These are phyloP conservation scores for Chrysopogon serrulatus DNA, from an alignment of 176 grass and related monocot species.

Conservation along the genomic window DNA sequence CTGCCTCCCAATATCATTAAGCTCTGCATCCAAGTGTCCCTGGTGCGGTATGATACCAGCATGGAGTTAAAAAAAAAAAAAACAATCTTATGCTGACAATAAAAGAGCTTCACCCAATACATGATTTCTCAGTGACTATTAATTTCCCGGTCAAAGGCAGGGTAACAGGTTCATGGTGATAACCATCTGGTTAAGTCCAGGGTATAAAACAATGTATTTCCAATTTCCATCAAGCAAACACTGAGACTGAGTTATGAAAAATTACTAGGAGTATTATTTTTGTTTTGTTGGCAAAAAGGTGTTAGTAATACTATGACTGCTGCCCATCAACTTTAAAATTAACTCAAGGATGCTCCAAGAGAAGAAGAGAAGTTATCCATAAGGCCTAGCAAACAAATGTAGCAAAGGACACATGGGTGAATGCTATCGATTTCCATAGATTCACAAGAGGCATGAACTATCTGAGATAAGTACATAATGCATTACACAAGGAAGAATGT, in stretches of 20 bases:
- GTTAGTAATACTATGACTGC: neutral
- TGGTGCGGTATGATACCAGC: conserved; percentile 22
- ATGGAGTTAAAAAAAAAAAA: neutral
- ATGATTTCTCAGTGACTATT: neutral
- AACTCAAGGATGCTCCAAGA: neutral
- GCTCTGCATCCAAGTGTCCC: conserved; percentile 73
- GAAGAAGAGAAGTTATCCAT: neutral
- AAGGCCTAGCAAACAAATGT: neutral
- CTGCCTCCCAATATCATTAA: conserved; percentile 81
- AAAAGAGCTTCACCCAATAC: neutral
- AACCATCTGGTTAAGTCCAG: neutral
- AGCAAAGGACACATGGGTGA: neutral
- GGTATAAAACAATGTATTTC: neutral
- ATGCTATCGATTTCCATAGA: neutral
- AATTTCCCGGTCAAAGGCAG: neutral
- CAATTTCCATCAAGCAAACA: neutral
- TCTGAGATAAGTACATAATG: neutral
- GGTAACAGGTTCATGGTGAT: neutral
- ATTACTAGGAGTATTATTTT: neutral
- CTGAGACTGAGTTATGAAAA: neutral
- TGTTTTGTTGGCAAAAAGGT: neutral
- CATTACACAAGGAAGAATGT: neutral
- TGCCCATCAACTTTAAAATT: neutral
- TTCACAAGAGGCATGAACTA: neutral
- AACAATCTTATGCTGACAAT: neutral